Evolutionary conservation across 495 filamentous ascomycete species (phyloP).

Genomic region (Talaromyces ruber): DNA sequence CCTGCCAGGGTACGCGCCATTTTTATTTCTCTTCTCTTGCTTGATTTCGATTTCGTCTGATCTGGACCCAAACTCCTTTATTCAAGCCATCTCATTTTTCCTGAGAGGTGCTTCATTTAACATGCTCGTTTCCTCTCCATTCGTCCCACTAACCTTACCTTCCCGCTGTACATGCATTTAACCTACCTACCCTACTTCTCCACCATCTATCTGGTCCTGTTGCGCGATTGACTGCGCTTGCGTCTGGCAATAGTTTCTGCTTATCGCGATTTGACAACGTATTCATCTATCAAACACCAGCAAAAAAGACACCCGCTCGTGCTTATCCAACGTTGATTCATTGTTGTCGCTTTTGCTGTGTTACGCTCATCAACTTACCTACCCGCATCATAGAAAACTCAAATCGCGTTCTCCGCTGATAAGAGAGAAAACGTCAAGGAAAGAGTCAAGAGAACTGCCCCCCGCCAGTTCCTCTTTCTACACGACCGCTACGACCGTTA

Average conservation of each 20-base stretch:
- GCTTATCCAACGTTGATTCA: not conserved
- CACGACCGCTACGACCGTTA: constrained; percentile 12
- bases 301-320: not conserved
- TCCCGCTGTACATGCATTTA: constrained; percentile 3
- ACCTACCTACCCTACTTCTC: not conserved
- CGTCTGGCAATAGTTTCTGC: not conserved
- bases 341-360: not conserved
- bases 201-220: not conserved
- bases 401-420: not conserved
- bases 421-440: not conserved
- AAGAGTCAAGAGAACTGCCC: constrained; percentile 2
- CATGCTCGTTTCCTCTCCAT: constrained; percentile 6
- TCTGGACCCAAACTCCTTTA: constrained; percentile 6
- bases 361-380: not conserved
- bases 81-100: constrained; percentile 7
- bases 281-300: not conserved
- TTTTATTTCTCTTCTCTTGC: not conserved
- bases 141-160: not conserved
- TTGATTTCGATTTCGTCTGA: not conserved
- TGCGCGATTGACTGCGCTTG: not conserved
- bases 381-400: not conserved
- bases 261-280: not conserved
- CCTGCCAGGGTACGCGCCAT: constrained; percentile 9
- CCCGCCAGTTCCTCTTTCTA: constrained; percentile 9
- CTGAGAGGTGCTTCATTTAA: constrained; percentile 4